phyloP scores from a whole-genome alignment of 2,329 filamentous ascomycete species.

The Tolypocladium amazonense region DNA sequence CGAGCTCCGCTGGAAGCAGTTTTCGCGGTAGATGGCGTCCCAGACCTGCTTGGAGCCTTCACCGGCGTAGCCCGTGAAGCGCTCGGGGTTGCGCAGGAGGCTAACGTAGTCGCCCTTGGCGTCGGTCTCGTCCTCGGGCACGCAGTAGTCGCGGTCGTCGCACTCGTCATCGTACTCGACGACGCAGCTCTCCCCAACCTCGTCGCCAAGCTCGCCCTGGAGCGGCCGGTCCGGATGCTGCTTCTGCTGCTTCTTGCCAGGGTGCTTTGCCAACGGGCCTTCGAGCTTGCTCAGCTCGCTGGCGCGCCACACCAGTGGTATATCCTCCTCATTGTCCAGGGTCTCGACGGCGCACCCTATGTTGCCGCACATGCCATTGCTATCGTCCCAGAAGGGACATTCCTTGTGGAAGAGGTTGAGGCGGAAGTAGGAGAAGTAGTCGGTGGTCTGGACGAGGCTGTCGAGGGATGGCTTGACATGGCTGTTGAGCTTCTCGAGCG shows the following conservation, averaged over 20 bases:
- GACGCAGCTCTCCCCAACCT: constrained; percentile 90
- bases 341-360: constrained; percentile 94
- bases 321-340: constrained; percentile 88
- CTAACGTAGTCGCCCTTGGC: constrained; percentile 95
- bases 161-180: constrained; percentile 97
- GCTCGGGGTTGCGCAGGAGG: constrained; percentile 83
- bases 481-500: constrained; percentile 74
- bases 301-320: constrained; percentile 83
- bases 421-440: constrained; percentile 97
- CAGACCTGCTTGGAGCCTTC: constrained; percentile 81
- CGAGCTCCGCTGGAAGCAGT: constrained; percentile 73
- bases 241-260: constrained; percentile 61
- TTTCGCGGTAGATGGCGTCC: constrained; percentile 94
- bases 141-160: constrained; percentile 92
- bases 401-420: constrained; percentile 88
- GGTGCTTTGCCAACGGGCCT: constrained; percentile 84
- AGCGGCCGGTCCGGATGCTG: constrained; percentile 65
- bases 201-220: constrained; percentile 70
- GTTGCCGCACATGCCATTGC: constrained; percentile 90
- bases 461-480: constrained; percentile 66
- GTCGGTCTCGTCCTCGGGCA: constrained; percentile 83
- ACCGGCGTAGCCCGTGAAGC: constrained; percentile 89
- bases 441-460: constrained; percentile 74
- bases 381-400: constrained; percentile 94
- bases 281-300: constrained; percentile 87